These are phyloP conservation scores for Triglochin maritima DNA, from an alignment of 106 monocot genomes.

Conservation along the genomic window DNA sequence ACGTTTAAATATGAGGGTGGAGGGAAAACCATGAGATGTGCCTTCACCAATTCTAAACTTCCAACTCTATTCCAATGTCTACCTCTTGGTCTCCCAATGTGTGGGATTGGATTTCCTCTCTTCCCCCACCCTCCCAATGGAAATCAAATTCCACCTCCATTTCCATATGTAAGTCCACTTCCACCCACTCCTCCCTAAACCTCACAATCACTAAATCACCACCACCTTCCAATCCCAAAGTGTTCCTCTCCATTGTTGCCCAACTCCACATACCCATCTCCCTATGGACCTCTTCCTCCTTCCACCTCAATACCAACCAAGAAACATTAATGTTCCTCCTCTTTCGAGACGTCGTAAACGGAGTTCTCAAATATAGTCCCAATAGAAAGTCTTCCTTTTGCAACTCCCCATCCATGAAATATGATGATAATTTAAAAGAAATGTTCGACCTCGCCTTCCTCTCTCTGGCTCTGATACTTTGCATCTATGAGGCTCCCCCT, in stretches of 20 bases:
- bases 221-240: constrained; percentile 13
- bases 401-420: constrained; percentile 5
- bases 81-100: constrained; percentile 25
- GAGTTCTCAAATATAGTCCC: constrained; percentile 55
- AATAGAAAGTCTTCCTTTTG: constrained; percentile 28
- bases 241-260: constrained; percentile 42
- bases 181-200: constrained; percentile 10
- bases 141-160: constrained; percentile 35
- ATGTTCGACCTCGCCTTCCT: constrained; percentile 57
- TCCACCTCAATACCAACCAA: constrained; percentile 25
- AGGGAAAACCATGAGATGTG: background rate
- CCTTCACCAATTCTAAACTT: background rate
- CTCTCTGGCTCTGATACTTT: constrained; percentile 49
- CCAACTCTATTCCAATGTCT: background rate
- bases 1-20: too few species aligned
- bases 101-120: constrained; percentile 57
- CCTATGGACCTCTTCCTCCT: constrained; percentile 56
- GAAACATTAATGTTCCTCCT: constrained; percentile 11
- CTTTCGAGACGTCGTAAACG: constrained; percentile 39
- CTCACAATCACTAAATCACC: too few species aligned
- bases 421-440: constrained; percentile 26
- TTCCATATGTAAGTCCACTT: constrained; percentile 32
- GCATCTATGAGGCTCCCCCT: constrained; percentile 68
- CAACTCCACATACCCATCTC: constrained; percentile 43
- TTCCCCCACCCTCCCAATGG: constrained; percentile 57